phyloP scores from a whole-genome alignment of 352 stramenopile genomes.

The Globisporangium rhizosaccharum region DNA sequence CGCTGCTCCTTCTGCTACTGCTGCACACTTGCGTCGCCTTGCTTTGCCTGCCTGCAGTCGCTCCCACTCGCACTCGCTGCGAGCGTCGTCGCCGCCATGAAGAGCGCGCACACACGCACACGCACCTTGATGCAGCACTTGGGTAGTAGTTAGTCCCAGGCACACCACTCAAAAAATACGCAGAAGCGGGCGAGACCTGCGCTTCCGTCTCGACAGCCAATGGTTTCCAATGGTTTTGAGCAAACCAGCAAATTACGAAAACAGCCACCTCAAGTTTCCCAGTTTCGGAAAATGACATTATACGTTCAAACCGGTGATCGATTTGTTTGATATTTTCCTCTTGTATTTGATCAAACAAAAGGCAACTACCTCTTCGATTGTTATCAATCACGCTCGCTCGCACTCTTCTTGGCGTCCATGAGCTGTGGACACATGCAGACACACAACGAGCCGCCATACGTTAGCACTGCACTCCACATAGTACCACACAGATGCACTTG shows the following conservation, averaged over 20 bases:
- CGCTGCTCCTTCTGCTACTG: too few species aligned
- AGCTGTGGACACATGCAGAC: constrained; percentile 14
- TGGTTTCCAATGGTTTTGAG: constrained; percentile 8
- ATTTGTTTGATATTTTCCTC: too few species aligned
- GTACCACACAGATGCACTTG: background rate
- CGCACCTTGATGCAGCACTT: constrained; percentile 27
- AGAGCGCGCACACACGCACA: constrained; percentile 3
- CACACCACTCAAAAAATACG: constrained; percentile 70
- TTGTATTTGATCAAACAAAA: too few species aligned
- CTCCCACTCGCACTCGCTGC: background rate
- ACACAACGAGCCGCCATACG: background rate
- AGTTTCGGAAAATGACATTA: too few species aligned
- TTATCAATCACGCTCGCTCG: background rate
- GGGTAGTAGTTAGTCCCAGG: constrained; percentile 40
- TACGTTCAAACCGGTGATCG: too few species aligned
- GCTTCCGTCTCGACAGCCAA: constrained; percentile 20
- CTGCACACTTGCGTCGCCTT: too few species aligned
- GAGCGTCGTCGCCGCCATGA: background rate
- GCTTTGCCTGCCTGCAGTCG: background rate
- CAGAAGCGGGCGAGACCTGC: constrained; percentile 4
- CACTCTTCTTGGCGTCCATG: constrained; percentile 20
- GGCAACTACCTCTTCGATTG: too few species aligned
- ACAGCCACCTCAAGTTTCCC: too few species aligned
- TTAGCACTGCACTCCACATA: too few species aligned
- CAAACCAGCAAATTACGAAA: too few species aligned